These are phyloP conservation scores for Iberis amara DNA, from an alignment of 441 rosid species.

Conservation along the genomic window DNA sequence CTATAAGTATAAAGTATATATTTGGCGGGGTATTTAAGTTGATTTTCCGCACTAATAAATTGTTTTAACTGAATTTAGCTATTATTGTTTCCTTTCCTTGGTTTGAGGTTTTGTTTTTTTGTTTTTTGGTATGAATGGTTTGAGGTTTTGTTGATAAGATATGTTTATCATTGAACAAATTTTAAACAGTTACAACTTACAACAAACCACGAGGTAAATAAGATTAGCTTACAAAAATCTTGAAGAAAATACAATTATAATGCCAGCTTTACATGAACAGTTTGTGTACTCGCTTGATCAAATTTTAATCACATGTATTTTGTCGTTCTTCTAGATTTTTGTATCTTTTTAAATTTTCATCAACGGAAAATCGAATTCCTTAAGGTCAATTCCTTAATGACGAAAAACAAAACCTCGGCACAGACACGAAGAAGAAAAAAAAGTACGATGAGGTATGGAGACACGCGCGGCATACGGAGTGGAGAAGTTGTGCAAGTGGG, in stretches of 20 bases:
- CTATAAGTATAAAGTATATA: no score
- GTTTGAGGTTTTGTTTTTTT: no score
- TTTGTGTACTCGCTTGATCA: not conserved
- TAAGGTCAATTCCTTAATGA: constrained; percentile 17
- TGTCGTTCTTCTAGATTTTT: constrained; percentile 6
- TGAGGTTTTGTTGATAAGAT: no score
- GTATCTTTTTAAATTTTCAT: not conserved
- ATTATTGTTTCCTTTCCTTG: no score
- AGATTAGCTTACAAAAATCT: not conserved
- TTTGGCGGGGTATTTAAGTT: not conserved
- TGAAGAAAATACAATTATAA: not conserved
- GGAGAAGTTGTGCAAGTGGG: not conserved
- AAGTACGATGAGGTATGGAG: not conserved
- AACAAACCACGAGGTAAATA: not conserved
- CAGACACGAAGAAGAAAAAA: constrained; percentile 23
- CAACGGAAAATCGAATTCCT: constrained; percentile 25
- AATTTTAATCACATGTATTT: constrained; percentile 9
- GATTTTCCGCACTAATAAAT: not conserved
- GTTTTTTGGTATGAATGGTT: no score
- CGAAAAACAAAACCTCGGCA: constrained; percentile 21
- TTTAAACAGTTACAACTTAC: not conserved
- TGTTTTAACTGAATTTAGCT: not conserved
- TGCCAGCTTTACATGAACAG: not conserved
- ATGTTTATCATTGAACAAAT: no score
- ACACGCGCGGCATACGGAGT: not conserved